Base-by-base conservation (phyloP, 495 filamentous ascomycete species). In the Cetradonia linearis region DNA sequence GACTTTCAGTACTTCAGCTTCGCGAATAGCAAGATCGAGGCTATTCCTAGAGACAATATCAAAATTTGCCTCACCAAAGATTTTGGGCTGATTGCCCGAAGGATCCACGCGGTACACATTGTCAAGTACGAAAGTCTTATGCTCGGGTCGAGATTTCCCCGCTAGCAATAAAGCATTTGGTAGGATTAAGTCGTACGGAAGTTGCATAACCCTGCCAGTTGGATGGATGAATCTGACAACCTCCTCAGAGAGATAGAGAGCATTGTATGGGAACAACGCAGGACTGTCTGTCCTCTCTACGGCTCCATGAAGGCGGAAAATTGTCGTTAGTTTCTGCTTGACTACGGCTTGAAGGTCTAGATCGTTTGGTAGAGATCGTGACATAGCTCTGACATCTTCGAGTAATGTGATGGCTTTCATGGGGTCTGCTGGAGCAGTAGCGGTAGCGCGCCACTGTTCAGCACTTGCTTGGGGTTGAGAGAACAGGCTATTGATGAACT, bases 1-100 rank as follows among this genome's bases (percentile, higher is more conserved):
- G 8, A 96, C 90, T 69, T 96, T 97, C 59, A 98, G 83, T 5
- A 89, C 86, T 69, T 98, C 93, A 1, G 93, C 93, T 71, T 98
- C 93, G 67, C 93, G 91, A 55, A 96, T 69, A 0, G 91, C 83
- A n/a, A 94, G 75, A 67, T 97, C 89, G 28, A 88, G 69, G 2
- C 84, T 84, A 62, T 91, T 84, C 55, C 82, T 77, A 0, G 88
- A 90, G 18, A 93, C 78, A 64, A 98, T 90, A 74, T 98, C 94
- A 70, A 95, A 97, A 67, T 97, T 93, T 8, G 91, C 91, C 68
- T 97, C 94, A 47, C 86, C 84, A 70, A 87, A 86, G 57, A 85
- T 86, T 63, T 81, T 80, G 30, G 93, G 94, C 66, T 95, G 85
- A 27, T 83, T 82, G 6, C 88, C 89, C 58, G 84, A 83, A 37